Percentiles rank a stretch among this genome's conserved stretches.
Conservation (phyloP, 176 grass and related monocot genomes). For the Rhynchospora tenuis region DNA sequence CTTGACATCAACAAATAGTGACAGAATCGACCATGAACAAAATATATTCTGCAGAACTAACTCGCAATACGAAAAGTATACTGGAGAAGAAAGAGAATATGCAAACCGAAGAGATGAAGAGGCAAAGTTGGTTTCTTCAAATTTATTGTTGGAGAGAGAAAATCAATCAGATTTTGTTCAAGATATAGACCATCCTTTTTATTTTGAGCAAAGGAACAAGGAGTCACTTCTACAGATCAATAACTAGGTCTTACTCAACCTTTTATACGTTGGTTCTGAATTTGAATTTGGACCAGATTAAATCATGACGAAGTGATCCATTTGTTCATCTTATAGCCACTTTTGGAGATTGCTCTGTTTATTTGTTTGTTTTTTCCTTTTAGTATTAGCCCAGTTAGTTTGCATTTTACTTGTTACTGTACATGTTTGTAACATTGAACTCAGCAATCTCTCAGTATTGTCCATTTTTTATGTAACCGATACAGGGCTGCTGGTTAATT, state of each 20-base stretch:
- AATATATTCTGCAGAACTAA: conserved; percentile 39
- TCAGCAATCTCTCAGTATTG: neutral
- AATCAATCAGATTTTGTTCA: conserved; percentile 4
- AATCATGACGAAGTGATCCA: too few species aligned
- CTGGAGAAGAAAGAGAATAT: neutral
- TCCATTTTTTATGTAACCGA: neutral
- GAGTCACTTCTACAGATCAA: conserved; percentile 23
- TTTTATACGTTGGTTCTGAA: neutral
- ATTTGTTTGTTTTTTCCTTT: neutral
- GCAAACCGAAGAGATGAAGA: conserved; percentile 22
- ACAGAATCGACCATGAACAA: neutral
- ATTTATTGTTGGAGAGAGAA: conserved; percentile 11
- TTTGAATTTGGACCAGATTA: neutral
- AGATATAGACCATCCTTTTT: conserved; percentile 41
- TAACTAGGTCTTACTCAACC: neutral
- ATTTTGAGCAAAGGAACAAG: conserved; percentile 39
- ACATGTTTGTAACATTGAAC: neutral
- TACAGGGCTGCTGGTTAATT: neutral
- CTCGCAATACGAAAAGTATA: conserved; percentile 33
- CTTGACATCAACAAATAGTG: neutral
- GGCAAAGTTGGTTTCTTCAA: conserved; percentile 34
- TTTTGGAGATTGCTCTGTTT: neutral
- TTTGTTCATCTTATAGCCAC: too few species aligned
- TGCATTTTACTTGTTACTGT: neutral
- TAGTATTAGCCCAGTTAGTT: neutral